Conservation (phyloP, 1,284 basidiomycete species). For the Sanghuangporus sanghuang region DNA sequence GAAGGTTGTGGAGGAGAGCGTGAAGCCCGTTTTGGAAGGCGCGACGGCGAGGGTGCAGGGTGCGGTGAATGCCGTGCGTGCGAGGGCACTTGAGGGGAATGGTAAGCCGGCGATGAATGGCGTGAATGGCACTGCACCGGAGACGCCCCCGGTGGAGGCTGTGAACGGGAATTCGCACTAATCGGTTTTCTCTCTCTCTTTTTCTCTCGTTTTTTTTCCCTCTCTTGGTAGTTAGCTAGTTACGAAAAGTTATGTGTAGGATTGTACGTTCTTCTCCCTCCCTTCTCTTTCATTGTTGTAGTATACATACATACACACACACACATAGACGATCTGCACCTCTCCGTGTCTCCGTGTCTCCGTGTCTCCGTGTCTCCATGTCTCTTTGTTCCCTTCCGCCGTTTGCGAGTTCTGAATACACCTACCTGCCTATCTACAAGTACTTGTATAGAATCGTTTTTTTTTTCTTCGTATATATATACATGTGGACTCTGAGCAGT, state of each 20-base stretch:
- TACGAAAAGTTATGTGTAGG: neutral
- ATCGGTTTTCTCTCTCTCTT: no score
- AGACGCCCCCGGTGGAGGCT: neutral
- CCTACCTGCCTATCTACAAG: no score
- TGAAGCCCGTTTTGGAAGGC: constrained; percentile 8
- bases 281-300: neutral
- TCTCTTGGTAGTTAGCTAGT: neutral
- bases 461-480: no score
- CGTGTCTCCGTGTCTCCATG: neutral
- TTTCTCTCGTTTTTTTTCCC: neutral
- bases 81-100: neutral
- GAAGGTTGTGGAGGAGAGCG: constrained; percentile 8
- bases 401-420: no score
- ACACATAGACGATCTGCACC: neutral
- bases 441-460: no score
- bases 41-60: constrained; percentile 6
- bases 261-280: neutral
- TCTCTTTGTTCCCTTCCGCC: neutral
- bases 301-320: neutral
- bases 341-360: neutral
- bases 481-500: no score
- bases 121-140: neutral
- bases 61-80: constrained; percentile 6
- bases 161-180: neutral
- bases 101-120: neutral